Percentiles rank a stretch among this genome's conserved stretches.
These are phyloP conservation scores for Solanum raphanifolium DNA, from an alignment of 257 asterid species.

Conservation along the genomic window DNA sequence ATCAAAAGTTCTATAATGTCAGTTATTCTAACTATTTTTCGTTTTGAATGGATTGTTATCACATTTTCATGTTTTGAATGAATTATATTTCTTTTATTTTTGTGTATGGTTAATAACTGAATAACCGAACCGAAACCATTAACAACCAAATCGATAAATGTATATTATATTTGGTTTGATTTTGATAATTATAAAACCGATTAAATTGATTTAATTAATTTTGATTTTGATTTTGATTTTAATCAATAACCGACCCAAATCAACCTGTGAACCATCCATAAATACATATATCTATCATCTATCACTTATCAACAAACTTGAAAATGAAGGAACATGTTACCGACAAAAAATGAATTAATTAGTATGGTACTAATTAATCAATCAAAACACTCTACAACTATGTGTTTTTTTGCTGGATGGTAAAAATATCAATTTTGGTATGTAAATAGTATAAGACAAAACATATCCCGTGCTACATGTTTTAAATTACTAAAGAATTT, in stretches of 20 bases:
- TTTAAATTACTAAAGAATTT: not conserved
- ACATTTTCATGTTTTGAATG: too few relatives aligned
- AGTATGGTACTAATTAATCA: not conserved
- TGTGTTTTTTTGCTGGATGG: not conserved
- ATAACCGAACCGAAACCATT: not conserved
- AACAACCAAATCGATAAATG: not conserved
- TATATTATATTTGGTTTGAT: too few relatives aligned
- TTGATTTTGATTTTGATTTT: too few relatives aligned
- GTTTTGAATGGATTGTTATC: too few relatives aligned
- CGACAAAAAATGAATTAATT: not conserved
- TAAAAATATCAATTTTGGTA: not conserved
- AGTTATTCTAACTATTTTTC: too few relatives aligned
- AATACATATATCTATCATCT: not conserved
- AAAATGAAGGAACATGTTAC: not conserved
- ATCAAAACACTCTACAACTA: not conserved
- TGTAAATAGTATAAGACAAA: not conserved
- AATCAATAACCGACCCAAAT: too few relatives aligned
- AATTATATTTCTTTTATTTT: too few relatives aligned
- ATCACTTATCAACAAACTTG: not conserved
- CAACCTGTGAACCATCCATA: too few relatives aligned
- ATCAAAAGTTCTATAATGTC: not conserved
- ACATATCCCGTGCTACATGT: not conserved
- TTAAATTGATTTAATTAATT: too few relatives aligned
- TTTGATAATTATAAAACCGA: too few relatives aligned
- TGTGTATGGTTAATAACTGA: accelerated